phyloP scores from a whole-genome alignment of 257 asterid genomes.

The Salvia hispanica region DNA sequence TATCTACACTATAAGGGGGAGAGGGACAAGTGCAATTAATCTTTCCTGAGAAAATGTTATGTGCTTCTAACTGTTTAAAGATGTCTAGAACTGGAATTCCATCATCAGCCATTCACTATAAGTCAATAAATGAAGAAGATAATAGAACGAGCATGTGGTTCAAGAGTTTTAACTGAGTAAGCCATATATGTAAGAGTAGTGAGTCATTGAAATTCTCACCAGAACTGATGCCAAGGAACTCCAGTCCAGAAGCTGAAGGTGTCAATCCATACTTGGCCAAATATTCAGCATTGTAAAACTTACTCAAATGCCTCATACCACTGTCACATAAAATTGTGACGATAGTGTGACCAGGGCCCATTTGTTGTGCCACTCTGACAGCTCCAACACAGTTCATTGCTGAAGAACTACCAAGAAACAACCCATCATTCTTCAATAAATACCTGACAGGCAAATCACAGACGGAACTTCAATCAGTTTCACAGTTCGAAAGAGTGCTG shows the following conservation, averaged over 20 bases:
- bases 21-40: neutral
- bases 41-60: neutral
- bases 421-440: constrained; percentile 84
- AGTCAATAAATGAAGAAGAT: neutral
- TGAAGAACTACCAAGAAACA: constrained; percentile 94
- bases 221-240: constrained; percentile 53
- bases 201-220: constrained; percentile 35
- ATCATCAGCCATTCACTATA: neutral
- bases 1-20: constrained; percentile 38
- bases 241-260: constrained; percentile 74
- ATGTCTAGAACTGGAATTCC: neutral
- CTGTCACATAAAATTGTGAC: constrained; percentile 90
- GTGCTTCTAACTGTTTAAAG: constrained; percentile 1
- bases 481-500: neutral
- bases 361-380: constrained; percentile 67
- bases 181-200: neutral
- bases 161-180: constrained; percentile 11
- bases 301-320: constrained; percentile 96
- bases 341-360: constrained; percentile 91
- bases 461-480: neutral
- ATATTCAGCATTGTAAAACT: constrained; percentile 65
- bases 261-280: constrained; percentile 61
- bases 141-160: neutral
- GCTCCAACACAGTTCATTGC: constrained; percentile 99
- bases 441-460: constrained; percentile 47